These are phyloP conservation scores for Inga laurina DNA, from an alignment of 306 rosid species.

Conservation along the genomic window DNA sequence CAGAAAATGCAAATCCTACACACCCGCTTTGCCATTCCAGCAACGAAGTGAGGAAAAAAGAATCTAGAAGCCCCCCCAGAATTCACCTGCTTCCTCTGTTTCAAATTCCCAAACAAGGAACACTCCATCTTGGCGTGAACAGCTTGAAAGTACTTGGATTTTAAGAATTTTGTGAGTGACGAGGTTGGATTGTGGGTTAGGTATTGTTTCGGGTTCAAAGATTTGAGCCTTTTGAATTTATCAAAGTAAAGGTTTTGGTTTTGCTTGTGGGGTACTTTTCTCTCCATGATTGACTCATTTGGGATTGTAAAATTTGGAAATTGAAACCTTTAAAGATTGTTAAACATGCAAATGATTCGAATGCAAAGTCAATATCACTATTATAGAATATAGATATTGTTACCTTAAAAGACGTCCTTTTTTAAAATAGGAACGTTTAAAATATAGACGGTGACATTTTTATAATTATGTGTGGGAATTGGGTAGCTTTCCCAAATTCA, in stretches of 20 bases:
- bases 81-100: slow-evolving; percentile 68
- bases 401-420: too few relatives aligned
- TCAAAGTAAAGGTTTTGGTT: slow-evolving; percentile 49
- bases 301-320: slow-evolving; percentile 41
- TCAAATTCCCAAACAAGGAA: slow-evolving; percentile 83
- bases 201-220: slow-evolving; percentile 46
- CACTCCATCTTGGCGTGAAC: slow-evolving; percentile 96
- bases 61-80: slow-evolving; percentile 75
- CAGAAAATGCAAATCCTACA: slow-evolving; percentile 72
- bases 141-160: slow-evolving; percentile 67
- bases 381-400: too few relatives aligned
- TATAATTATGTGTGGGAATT: too few relatives aligned
- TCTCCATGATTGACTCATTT: slow-evolving; percentile 30
- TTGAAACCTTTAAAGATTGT: slow-evolving; percentile 81
- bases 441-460: too few relatives aligned
- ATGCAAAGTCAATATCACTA: too few relatives aligned
- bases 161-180: slow-evolving; percentile 50
- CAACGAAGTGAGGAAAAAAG: slow-evolving; percentile 69
- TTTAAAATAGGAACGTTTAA: too few relatives aligned
- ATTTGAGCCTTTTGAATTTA: slow-evolving; percentile 57
- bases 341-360: slow-evolving; percentile 74
- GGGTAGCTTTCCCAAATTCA: too few relatives aligned
- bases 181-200: slow-evolving; percentile 62
- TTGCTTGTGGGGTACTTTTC: background rate
- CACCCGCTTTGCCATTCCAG: slow-evolving; percentile 75